Conservation (phyloP, 495 filamentous ascomycete genomes). For the Collariella sp. region DNA sequence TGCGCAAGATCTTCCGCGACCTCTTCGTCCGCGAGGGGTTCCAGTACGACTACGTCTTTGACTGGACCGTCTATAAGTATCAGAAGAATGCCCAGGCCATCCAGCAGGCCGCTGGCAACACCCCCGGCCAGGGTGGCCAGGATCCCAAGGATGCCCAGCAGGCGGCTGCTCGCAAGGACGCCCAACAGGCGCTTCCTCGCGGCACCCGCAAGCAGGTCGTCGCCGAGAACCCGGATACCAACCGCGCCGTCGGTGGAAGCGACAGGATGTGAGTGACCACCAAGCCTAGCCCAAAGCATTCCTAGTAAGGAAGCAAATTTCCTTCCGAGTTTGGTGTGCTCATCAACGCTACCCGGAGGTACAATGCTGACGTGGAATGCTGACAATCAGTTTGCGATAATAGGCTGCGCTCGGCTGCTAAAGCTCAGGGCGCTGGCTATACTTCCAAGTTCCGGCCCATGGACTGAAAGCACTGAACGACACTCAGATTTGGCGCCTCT, state of each 20-base stretch:
- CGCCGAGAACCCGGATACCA: conserved; percentile 74
- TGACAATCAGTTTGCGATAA: conserved; percentile 79
- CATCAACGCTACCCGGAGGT: conserved; percentile 72
- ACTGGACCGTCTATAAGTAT: conserved; percentile 99
- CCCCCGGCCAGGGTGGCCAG: conserved; percentile 38
- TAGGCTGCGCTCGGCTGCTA: conserved; percentile 93
- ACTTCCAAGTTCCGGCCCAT: conserved; percentile 60
- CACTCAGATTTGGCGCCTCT: conserved; percentile 18
- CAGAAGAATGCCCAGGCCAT: conserved; percentile 86
- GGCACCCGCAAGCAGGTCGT: conserved; percentile 76
- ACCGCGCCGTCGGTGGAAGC: conserved; percentile 81
- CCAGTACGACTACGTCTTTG: conserved; percentile 99
- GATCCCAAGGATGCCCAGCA: conserved; percentile 46
- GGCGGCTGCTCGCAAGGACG: conserved; percentile 53
- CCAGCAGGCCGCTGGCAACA: conserved; percentile 44
- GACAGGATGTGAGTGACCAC: conserved; percentile 97
- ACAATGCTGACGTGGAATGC: conserved; percentile 62
- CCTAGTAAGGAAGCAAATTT: conserved; percentile 87
- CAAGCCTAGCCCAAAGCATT: conserved; percentile 55
- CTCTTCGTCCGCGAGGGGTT: conserved; percentile 98
- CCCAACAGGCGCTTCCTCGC: conserved; percentile 52
- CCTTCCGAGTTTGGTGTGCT: conserved; percentile 77
- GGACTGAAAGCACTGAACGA: conserved; percentile 42
- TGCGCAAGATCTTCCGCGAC: conserved; percentile 99
- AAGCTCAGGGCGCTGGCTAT: conserved; percentile 66